A percentile compares a stretch with the other conserved stretches of the same genome.
phyloP scores from a whole-genome alignment of 306 rosid species.

The Comarum palustre region DNA sequence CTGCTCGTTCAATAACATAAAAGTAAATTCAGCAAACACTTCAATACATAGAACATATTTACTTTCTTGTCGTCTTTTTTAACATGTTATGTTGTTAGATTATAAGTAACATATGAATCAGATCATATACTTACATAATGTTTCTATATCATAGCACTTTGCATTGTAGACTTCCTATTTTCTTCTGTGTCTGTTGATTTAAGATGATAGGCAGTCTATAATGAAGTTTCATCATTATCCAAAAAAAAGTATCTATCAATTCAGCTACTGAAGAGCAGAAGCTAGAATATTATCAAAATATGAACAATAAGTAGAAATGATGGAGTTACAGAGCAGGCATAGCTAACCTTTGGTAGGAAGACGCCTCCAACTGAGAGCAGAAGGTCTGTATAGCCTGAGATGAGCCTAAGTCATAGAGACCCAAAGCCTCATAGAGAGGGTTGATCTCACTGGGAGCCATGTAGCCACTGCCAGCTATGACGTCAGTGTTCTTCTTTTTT shows the following conservation, averaged over 20 bases:
- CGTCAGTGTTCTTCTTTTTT: constrained; percentile 46
- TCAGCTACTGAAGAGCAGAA: background rate
- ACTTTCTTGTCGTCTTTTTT: too few relatives aligned
- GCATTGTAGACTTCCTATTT: too few relatives aligned
- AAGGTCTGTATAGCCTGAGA: constrained; percentile 36
- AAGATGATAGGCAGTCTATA: too few relatives aligned
- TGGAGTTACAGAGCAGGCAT: background rate
- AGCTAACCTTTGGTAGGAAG: constrained; percentile 44
- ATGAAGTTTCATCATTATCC: too few relatives aligned
- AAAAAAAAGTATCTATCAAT: background rate
- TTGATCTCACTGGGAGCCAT: constrained; percentile 32
- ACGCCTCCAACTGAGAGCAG: constrained; percentile 43
- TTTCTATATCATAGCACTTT: too few relatives aligned
- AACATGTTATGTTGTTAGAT: background rate
- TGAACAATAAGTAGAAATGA: background rate
- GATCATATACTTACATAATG: too few relatives aligned
- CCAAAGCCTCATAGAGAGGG: constrained; percentile 52
- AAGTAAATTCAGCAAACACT: background rate
- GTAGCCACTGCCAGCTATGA: constrained; percentile 47
- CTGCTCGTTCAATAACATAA: constrained; percentile 9
- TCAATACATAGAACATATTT: background rate
- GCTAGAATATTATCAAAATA: background rate
- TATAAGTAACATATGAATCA: too few relatives aligned
- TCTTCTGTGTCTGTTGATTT: too few relatives aligned
- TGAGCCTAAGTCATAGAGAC: constrained; percentile 46